Conservation (phyloP, 345 rosid species). For the Conringia planisiliqua region DNA sequence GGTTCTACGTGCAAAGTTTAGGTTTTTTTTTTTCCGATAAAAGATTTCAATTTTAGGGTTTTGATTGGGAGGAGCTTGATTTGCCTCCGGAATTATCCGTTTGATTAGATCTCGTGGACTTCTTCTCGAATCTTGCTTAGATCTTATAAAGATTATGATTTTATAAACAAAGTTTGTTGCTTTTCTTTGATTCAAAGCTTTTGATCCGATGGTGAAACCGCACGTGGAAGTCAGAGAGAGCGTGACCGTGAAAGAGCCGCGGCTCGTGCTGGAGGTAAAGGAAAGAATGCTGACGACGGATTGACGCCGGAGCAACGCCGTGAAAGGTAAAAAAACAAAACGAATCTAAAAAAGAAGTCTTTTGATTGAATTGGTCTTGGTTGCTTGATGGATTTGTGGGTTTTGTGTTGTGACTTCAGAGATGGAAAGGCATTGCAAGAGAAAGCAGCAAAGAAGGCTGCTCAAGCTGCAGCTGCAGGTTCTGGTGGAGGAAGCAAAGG, state of each 20-base stretch:
- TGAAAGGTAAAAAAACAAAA: slow-evolving; percentile 55
- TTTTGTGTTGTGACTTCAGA: slow-evolving; percentile 28
- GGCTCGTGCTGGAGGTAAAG: slow-evolving; percentile 44
- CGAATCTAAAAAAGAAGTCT: background rate
- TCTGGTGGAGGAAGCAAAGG: slow-evolving; percentile 40
- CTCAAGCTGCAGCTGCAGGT: slow-evolving; percentile 43
- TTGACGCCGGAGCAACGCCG: slow-evolving; percentile 90
- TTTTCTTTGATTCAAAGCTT: slow-evolving; percentile 23
- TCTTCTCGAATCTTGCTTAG: background rate
- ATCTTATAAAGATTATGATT: background rate
- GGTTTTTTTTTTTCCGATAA: background rate
- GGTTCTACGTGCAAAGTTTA: background rate
- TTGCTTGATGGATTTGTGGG: background rate
- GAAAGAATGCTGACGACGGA: slow-evolving; percentile 50
- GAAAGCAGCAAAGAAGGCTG: slow-evolving; percentile 84
- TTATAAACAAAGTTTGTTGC: background rate
- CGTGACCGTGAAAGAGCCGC: slow-evolving; percentile 84
- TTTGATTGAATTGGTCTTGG: background rate
- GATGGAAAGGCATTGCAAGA: slow-evolving; percentile 94
- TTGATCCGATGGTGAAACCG: no score
- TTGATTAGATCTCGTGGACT: background rate
- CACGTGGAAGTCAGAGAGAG: slow-evolving; percentile 82
- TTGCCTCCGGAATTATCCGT: background rate
- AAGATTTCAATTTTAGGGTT: background rate
- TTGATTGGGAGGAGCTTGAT: background rate